Percentiles rank a stretch among this genome's conserved stretches.
phyloP scores from a whole-genome alignment of 108 stramenopile species.

The Cyclotella sp. region DNA sequence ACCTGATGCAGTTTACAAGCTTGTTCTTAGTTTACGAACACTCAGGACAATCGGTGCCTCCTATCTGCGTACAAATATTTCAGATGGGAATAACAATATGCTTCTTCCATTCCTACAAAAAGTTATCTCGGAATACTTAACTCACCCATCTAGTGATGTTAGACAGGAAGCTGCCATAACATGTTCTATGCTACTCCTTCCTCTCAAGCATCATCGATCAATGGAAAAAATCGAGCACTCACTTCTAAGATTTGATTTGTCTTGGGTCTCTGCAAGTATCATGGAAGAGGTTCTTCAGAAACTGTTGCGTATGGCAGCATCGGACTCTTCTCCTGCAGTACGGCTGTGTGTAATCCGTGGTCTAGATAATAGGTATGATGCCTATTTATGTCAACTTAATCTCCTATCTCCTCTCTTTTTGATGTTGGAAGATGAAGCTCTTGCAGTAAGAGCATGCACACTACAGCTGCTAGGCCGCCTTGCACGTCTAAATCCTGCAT shows the following conservation, averaged over 20 bases:
- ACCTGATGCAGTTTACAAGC: slow-evolving; percentile 57
- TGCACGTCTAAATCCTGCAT: slow-evolving; percentile 85
- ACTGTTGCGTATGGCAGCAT: slow-evolving; percentile 80
- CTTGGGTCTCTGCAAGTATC: slow-evolving; percentile 64
- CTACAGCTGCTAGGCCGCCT: slow-evolving; percentile 88
- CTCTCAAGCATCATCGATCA: slow-evolving; percentile 30
- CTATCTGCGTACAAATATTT: slow-evolving; percentile 59
- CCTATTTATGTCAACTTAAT: slow-evolving; percentile 81
- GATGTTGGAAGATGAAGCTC: slow-evolving; percentile 88
- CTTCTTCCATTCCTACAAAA: slow-evolving; percentile 89
- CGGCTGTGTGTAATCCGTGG: slow-evolving; percentile 85
- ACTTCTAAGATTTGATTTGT: slow-evolving; percentile 51
- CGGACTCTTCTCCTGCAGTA: slow-evolving; percentile 86
- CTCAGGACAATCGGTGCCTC: slow-evolving; percentile 84
- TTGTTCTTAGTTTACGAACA: slow-evolving; percentile 87
- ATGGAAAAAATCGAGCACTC: slow-evolving; percentile 14
- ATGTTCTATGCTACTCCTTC: slow-evolving; percentile 83
- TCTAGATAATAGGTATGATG: slow-evolving; percentile 87
- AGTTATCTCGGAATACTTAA: slow-evolving; percentile 76
- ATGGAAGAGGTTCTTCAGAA: slow-evolving; percentile 86
- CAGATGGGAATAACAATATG: slow-evolving; percentile 60
- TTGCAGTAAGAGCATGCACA: slow-evolving; percentile 82
- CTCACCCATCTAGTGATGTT: slow-evolving; percentile 78
- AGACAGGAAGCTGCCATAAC: slow-evolving; percentile 84
- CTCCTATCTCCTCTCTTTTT: slow-evolving; percentile 86